phyloP scores from a whole-genome alignment of 176 grass and related monocot species.

The Zea luxurians region DNA sequence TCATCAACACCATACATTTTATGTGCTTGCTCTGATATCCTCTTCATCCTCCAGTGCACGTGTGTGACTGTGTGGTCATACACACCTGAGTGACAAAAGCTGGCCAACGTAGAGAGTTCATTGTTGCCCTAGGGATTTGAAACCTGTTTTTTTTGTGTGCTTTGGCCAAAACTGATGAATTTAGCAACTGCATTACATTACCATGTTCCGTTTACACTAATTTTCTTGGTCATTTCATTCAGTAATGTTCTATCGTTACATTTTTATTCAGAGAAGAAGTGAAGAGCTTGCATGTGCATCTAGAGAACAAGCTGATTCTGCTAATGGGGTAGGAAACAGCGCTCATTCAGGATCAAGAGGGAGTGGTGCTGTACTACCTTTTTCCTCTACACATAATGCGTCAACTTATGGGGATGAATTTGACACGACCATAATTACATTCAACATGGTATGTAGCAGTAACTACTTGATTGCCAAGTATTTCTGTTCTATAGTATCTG shows the following conservation, averaged over 20 bases:
- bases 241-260: slow-evolving; percentile 40
- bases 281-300: slow-evolving; percentile 73
- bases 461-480: slow-evolving; percentile 21
- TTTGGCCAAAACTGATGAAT: neutral
- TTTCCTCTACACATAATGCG: slow-evolving; percentile 60
- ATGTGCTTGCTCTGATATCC: neutral
- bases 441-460: slow-evolving; percentile 67
- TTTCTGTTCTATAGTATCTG: slow-evolving; percentile 25
- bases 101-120: neutral
- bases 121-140: neutral
- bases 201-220: neutral
- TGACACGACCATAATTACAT: slow-evolving; percentile 72
- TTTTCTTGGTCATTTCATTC: slow-evolving; percentile 25
- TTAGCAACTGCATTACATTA: neutral
- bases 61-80: neutral
- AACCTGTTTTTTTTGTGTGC: neutral
- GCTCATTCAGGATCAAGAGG: slow-evolving; percentile 51
- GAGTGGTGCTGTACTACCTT: slow-evolving; percentile 47
- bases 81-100: too few species aligned
- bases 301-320: slow-evolving; percentile 67
- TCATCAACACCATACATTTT: neutral
- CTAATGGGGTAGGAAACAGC: slow-evolving; percentile 50
- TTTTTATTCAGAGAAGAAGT: slow-evolving; percentile 67
- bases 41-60: neutral
- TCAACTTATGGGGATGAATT: slow-evolving; percentile 75